Percentiles rank a stretch among this genome's conserved stretches.
phyloP scores from a whole-genome alignment of 2,329 filamentous ascomycete species.

The Fonsecaea pugnacius region DNA sequence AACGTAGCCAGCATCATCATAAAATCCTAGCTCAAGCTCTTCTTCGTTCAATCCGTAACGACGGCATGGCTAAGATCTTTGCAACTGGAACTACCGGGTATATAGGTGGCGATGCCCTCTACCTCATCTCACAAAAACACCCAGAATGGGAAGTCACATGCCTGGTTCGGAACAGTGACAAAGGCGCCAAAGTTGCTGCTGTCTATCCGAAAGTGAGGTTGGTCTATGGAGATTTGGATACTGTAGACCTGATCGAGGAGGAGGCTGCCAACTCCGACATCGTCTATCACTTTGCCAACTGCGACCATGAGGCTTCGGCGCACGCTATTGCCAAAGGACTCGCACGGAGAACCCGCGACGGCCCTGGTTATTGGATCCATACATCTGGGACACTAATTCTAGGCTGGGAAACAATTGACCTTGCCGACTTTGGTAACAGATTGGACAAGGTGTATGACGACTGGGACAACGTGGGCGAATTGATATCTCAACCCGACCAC shows the following conservation, averaged over 20 bases:
- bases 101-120: conserved; percentile 59
- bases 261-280: conserved; percentile 55
- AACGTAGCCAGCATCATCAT: background rate
- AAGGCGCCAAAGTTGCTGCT: conserved; percentile 46
- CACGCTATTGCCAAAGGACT: conserved; percentile 49
- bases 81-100: conserved; percentile 43
- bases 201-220: conserved; percentile 49
- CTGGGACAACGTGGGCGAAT: conserved; percentile 50
- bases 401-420: conserved; percentile 48
- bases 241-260: conserved; percentile 45
- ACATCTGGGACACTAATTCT: conserved; percentile 52
- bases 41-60: background rate
- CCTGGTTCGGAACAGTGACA: conserved; percentile 51
- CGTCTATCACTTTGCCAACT: conserved; percentile 47
- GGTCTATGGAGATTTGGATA: conserved; percentile 51
- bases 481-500: conserved; percentile 48
- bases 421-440: conserved; percentile 46
- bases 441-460: conserved; percentile 53
- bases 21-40: background rate
- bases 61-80: conserved; percentile 11
- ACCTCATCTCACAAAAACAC: conserved; percentile 50
- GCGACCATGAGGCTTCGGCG: conserved; percentile 50
- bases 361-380: conserved; percentile 50
- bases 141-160: conserved; percentile 53
- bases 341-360: conserved; percentile 35